Percentiles rank a stretch among this genome's conserved stretches.
phyloP scores from a whole-genome alignment of 257 asterid species.

The Solanum piurae region DNA sequence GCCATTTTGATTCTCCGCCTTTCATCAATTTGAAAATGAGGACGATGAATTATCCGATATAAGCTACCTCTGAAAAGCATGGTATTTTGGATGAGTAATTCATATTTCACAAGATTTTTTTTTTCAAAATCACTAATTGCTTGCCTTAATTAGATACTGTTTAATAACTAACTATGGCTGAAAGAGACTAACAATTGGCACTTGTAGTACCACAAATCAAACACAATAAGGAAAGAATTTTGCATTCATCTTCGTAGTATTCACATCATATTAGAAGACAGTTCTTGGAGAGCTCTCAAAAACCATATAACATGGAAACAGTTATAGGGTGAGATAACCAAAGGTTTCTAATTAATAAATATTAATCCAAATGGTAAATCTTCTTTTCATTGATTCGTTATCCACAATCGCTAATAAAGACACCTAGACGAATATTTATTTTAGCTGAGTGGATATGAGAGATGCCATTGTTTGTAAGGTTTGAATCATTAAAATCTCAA shows the following conservation, averaged over 20 bases:
- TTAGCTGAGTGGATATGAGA: not conserved
- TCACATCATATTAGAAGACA: not conserved
- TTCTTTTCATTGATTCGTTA: not conserved
- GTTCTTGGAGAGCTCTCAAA: not conserved
- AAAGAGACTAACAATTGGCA: not conserved
- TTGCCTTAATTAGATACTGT: not conserved
- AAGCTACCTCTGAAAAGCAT: constrained; percentile 83
- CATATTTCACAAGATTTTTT: not conserved
- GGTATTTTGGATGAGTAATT: not conserved
- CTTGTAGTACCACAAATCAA: not conserved
- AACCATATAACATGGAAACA: not conserved
- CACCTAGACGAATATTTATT: not conserved
- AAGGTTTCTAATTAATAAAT: not conserved
- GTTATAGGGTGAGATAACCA: not conserved
- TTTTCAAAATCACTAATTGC: not conserved
- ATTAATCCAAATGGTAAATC: not conserved
- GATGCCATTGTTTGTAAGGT: not conserved
- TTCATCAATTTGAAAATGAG: constrained; percentile 92
- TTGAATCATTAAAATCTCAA: not conserved
- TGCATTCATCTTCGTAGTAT: not conserved
- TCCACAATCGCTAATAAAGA: not conserved
- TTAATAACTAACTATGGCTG: not conserved
- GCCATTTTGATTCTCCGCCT: constrained; percentile 94
- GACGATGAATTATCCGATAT: constrained; percentile 92
- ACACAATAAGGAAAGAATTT: not conserved